Evolutionary conservation across 78 protist species (phyloP), one percentile per base, ranked within the genome.

Genomic region (Dictyostelium purpureum): DNA sequence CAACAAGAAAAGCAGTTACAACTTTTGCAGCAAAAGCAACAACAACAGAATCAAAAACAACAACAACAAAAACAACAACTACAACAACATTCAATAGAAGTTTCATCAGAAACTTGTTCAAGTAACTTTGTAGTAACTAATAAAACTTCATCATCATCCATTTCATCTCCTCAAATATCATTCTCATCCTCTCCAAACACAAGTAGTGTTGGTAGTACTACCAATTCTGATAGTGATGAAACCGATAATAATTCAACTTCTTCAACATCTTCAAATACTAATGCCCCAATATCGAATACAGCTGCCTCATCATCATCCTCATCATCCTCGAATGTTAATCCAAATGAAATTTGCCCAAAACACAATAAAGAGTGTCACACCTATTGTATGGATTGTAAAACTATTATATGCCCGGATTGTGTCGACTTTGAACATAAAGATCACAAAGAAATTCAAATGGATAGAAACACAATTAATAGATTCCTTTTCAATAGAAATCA

Each of bases 361-460:
- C 71, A 63, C 33, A 63, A 33, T 63, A 28, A 63, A 63, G 38
- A 63, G 6, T 63, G 11, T 16, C 31, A 28, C 5, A 33, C 71
- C 0, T 63, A 33, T 33, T 63, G 71, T 33, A 24, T 43, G 14
- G 78, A 71, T 14, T 71, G 78, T 43, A 33, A 71, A 24, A 12
- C 12, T 1, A 26, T n/a, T 6, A 19, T 71, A 2, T 71, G 78
- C 43, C 59, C 33, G 3, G 57, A 21, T 26, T 71, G 78, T 71
- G 1, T 71, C 10, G 19, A 43, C 10, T 7, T 10, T 43, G 18
- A 26, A 2, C 78, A 71, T 71, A 19, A 26, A 12, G 54, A 40
- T 5, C 78, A 71, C 14, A 71, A 26, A 45, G 78, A 71, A 26
- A 26, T 71, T 2, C 78, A 71, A 71, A 40, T 71, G n/a, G 78